Conservation (phyloP, 192 early-diverging fungal genomes). For the Backusella morwellensis region DNA sequence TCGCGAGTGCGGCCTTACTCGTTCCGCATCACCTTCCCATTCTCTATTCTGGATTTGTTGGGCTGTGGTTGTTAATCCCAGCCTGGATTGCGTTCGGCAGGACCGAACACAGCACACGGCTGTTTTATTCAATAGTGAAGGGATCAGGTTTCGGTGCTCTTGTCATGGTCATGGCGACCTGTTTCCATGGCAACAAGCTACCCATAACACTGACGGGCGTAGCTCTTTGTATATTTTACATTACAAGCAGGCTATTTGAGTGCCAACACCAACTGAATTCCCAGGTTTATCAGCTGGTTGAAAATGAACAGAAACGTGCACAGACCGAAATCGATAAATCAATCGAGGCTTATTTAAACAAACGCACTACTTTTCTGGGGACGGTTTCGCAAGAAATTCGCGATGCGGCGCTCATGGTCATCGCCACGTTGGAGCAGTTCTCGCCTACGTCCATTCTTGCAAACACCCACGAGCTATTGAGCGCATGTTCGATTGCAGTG, state of each 20-base stretch:
- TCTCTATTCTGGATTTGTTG: not conserved
- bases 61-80: not conserved
- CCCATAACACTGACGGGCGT: not conserved
- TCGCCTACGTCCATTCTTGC: conserved; percentile 42
- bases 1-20: not conserved
- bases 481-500: conserved; percentile 53
- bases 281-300: not conserved
- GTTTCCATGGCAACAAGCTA: not conserved
- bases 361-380: conserved; percentile 20
- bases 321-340: not conserved
- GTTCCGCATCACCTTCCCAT: not conserved
- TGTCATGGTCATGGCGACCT: not conserved
- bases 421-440: conserved; percentile 49
- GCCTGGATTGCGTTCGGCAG: not conserved
- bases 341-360: not conserved
- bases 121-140: not conserved
- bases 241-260: not conserved
- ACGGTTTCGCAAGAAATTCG: conserved; percentile 41
- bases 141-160: not conserved
- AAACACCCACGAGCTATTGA: conserved; percentile 45
- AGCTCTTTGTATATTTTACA: not conserved
- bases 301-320: not conserved
- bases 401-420: conserved; percentile 42
- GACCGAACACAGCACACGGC: not conserved
- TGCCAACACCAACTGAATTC: not conserved